Conservation (phyloP, 371 early-diverging fungal species). For the Mucor piriformis region DNA sequence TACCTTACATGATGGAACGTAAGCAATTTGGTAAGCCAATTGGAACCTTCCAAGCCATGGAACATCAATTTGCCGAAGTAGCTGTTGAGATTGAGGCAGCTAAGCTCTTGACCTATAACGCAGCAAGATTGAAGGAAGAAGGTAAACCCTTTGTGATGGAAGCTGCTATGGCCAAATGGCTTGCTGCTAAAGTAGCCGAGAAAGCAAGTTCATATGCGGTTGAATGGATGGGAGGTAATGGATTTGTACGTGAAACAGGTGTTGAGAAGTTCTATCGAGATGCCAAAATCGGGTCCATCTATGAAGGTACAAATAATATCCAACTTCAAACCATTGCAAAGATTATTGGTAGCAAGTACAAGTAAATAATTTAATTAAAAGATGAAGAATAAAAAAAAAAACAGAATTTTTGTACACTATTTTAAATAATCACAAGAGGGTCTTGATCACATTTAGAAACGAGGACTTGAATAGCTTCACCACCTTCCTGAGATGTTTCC, state of each 20-base stretch:
- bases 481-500: slow-evolving; percentile 46
- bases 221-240: slow-evolving; percentile 98
- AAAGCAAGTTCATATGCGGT: slow-evolving; percentile 87
- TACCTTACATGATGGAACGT: slow-evolving; percentile 93
- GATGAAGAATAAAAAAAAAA: slow-evolving; percentile 1
- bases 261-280: slow-evolving; percentile 97
- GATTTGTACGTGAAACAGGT: slow-evolving; percentile 78
- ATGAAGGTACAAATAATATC: slow-evolving; percentile 93
- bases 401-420: background rate
- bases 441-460: slow-evolving; percentile 75
- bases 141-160: slow-evolving; percentile 89
- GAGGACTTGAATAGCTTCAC: slow-evolving; percentile 59
- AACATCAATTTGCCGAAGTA: slow-evolving; percentile 95
- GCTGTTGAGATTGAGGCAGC: slow-evolving; percentile 97
- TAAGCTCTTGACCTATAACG: slow-evolving; percentile 95
- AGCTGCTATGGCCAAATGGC: slow-evolving; percentile 98
- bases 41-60: slow-evolving; percentile 96
- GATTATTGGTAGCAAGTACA: slow-evolving; percentile 70
- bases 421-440: slow-evolving; percentile 70
- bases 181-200: slow-evolving; percentile 94
- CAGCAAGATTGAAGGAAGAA: slow-evolving; percentile 94
- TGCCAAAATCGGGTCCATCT: slow-evolving; percentile 91
- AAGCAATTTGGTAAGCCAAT: slow-evolving; percentile 92
- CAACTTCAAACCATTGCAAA: slow-evolving; percentile 97
- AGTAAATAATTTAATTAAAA: slow-evolving; percentile 28